These are phyloP conservation scores for Sarocladiaceae sp. DNA, from an alignment of 2,329 filamentous ascomycete species.

Conservation along the genomic window DNA sequence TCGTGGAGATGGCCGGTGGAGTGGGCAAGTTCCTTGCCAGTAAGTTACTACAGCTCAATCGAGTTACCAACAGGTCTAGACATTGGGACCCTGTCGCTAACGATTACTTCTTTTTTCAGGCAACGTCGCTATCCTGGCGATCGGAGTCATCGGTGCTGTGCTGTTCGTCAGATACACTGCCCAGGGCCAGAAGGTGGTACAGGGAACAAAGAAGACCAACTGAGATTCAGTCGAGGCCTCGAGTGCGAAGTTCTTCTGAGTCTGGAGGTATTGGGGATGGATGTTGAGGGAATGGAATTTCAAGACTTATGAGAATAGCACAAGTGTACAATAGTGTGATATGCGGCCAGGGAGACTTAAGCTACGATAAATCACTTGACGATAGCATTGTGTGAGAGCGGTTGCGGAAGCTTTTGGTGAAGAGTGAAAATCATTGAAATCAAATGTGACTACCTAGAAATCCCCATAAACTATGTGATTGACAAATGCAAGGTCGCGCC, in stretches of 20 bases:
- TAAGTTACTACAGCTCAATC: conserved; percentile 19
- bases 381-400: no score
- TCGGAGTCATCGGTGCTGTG: conserved; percentile 27
- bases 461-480: not conserved
- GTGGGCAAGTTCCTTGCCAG: conserved; percentile 32
- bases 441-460: conserved; percentile 8
- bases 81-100: no score
- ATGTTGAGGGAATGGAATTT: no score
- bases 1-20: conserved; percentile 30
- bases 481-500: conserved; percentile 6
- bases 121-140: conserved; percentile 27
- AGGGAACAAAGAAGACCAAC: conserved; percentile 27
- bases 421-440: not conserved
- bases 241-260: no score
- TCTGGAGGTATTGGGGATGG: no score
- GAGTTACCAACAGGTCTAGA: no score
- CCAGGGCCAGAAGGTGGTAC: conserved; percentile 21
- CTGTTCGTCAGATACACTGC: conserved; percentile 28
- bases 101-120: conserved; percentile 19
- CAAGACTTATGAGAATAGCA: no score
- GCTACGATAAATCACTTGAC: no score
- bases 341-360: no score
- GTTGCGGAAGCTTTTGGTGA: no score
- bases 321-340: no score
- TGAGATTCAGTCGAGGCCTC: conserved; percentile 14